Base-by-base conservation (phyloP, 2,329 filamentous ascomycete species). In the Venturia aucupariae region DNA sequence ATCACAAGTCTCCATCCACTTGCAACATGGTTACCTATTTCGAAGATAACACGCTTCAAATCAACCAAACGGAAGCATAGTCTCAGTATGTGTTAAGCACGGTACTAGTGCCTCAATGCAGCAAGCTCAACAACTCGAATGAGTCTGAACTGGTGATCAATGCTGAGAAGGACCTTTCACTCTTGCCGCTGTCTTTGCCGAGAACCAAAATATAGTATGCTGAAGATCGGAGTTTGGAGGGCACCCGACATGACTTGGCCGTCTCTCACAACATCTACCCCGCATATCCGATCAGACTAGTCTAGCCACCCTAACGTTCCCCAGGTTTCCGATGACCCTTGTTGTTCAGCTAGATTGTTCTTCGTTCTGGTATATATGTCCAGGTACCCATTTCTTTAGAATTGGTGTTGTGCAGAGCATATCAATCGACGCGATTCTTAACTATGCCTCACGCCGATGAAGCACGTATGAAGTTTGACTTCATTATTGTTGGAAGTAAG, bases 401-500 rank as follows among this genome's bases (percentile, higher is more conserved):
- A 4, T 48, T 48, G 44, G 19, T n/a, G 24, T 48, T 24, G 5
- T 48, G 17, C 8, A 22, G 11, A 17, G 44, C 8, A 1, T 7
- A 19, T 55, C 27, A n/a, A 35, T 27, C 13, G 51, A 35, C 11
- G 32, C 13, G 19, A 19, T 19, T 17, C 2, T 54, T 54, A 0
- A n/a, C 5, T n/a, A 57, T 57, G 51, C 51, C 51, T 32, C 51
- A 57, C 30, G 51, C 51, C 30, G 51, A 57, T 1, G 51, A 57
- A 35, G 27, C 51, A 57, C 51, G 51, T 30, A 65, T 42, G 38
- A 64, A 59, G 30, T 66, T 66, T 32, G 65, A 66, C 48, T 66
- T 66, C 32, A 65, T 66, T 61, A 55, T 66, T 19, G 65, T 66
- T 51, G 65, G 65, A 10, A 57, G 65, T 66, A 65, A 39, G 65